Percentiles rank a stretch among this genome's conserved stretches.
phyloP scores from a whole-genome alignment of 805 yeast species.

The Saturnispora silvae region DNA sequence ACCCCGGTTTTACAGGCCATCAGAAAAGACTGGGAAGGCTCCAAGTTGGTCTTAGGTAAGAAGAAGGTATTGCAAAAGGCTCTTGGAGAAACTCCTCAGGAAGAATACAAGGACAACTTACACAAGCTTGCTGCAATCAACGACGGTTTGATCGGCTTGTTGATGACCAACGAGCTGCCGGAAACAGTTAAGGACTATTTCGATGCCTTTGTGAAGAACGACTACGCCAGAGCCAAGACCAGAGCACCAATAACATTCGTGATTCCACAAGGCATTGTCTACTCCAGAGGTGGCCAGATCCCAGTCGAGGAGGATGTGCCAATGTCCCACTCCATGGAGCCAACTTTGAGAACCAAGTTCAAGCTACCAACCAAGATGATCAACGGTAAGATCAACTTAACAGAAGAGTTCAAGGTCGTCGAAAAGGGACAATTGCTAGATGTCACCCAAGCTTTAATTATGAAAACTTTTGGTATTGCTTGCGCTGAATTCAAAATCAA shows the following conservation, averaged over 20 bases:
- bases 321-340: slow-evolving; percentile 91
- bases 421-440: slow-evolving; percentile 69
- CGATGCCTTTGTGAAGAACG: slow-evolving; percentile 62
- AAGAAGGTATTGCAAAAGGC: slow-evolving; percentile 91
- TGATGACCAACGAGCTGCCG: slow-evolving; percentile 82
- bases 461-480: slow-evolving; percentile 94
- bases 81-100: slow-evolving; percentile 75
- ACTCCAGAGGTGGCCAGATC: slow-evolving; percentile 92
- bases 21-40: slow-evolving; percentile 86
- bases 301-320: slow-evolving; percentile 90
- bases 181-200: slow-evolving; percentile 88
- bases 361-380: slow-evolving; percentile 88
- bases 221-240: slow-evolving; percentile 84
- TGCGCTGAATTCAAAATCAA: slow-evolving; percentile 82
- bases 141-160: slow-evolving; percentile 74
- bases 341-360: slow-evolving; percentile 77
- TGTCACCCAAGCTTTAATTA: slow-evolving; percentile 81
- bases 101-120: slow-evolving; percentile 81
- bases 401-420: slow-evolving; percentile 72
- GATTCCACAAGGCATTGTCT: slow-evolving; percentile 83
- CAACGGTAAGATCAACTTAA: slow-evolving; percentile 74
- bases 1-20: slow-evolving; percentile 92
- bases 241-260: slow-evolving; percentile 73
- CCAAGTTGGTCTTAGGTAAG: slow-evolving; percentile 82
- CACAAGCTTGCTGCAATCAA: slow-evolving; percentile 54